Conservation (phyloP, 768 basidiomycete species). For the Tulasnella sp. region DNA sequence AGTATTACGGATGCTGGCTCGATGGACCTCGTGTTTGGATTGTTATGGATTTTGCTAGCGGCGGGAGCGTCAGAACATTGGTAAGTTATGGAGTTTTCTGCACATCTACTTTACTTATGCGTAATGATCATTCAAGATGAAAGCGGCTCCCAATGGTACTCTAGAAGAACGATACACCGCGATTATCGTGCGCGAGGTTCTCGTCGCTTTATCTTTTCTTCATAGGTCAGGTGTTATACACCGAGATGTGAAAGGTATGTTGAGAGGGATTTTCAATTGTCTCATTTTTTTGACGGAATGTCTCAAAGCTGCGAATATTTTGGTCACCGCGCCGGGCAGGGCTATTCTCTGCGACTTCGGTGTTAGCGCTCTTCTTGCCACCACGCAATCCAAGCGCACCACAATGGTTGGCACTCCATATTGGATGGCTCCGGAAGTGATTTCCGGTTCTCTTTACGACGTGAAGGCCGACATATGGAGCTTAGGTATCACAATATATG, state of each 20-base stretch:
- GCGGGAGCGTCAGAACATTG: conserved; percentile 83
- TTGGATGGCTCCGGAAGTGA: conserved; percentile 99
- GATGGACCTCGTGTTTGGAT: conserved; percentile 97
- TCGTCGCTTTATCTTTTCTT: conserved; percentile 75
- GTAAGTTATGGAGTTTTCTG: conserved; percentile 22
- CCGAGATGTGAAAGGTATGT: conserved; percentile 72
- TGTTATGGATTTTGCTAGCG: conserved; percentile 94
- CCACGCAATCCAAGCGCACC: conserved; percentile 78
- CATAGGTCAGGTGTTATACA: conserved; percentile 94
- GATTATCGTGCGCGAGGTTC: conserved; percentile 78
- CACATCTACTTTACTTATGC: background rate
- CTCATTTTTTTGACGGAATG: background rate
- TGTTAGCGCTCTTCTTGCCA: conserved; percentile 82
- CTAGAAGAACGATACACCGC: conserved; percentile 85
- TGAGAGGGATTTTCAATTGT: background rate
- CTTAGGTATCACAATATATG: conserved; percentile 87
- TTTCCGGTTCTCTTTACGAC: conserved; percentile 80
- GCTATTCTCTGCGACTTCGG: conserved; percentile 98
- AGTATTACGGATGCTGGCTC: conserved; percentile 93
- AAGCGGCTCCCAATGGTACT: conserved; percentile 57
- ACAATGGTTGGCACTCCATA: conserved; percentile 96
- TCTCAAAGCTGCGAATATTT: conserved; percentile 70
- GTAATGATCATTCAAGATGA: conserved; percentile 39
- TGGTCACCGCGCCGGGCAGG: conserved; percentile 75
- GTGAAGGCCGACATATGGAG: conserved; percentile 99